phyloP scores from a whole-genome alignment of 176 grass and related monocot genomes.

The Urochloa ruziziensis region DNA sequence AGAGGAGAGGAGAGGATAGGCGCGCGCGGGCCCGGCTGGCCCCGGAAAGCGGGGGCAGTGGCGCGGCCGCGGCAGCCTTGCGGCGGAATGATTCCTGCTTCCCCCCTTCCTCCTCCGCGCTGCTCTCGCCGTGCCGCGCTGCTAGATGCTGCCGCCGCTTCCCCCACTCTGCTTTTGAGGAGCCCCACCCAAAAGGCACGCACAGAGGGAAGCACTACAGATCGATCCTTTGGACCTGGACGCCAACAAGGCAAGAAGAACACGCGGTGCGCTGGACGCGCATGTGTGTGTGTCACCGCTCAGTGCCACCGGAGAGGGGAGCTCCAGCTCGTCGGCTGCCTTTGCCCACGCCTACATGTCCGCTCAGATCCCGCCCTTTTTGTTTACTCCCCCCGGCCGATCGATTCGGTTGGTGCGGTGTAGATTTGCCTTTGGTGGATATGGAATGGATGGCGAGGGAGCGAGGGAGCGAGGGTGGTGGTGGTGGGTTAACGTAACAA shows the following conservation, averaged over 20 bases:
- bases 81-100: conserved; percentile 51
- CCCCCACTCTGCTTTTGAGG: conserved; percentile 10
- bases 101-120: not conserved
- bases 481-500: conserved; percentile 17
- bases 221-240: not conserved
- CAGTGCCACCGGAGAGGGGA: not conserved
- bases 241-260: not conserved
- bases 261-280: not conserved
- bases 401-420: conserved; percentile 37
- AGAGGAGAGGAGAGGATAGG: not conserved
- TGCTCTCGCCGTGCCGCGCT: not conserved
- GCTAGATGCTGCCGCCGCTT: not conserved
- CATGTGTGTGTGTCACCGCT: not conserved
- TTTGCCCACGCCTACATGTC: not conserved
- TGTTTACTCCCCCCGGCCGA: not conserved
- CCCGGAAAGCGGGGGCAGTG: conserved; percentile 49
- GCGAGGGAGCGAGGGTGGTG: not conserved
- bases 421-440: conserved; percentile 6
- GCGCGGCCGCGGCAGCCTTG: conserved; percentile 41
- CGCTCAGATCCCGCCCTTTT: not conserved
- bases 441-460: not conserved
- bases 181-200: conserved; percentile 32
- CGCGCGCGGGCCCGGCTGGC: conserved; percentile 32
- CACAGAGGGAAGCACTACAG: conserved; percentile 14
- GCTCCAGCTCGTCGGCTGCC: not conserved